Evolutionary conservation across 495 filamentous ascomycete species (phyloP).

Genomic region (Trichoderma gamsii): DNA sequence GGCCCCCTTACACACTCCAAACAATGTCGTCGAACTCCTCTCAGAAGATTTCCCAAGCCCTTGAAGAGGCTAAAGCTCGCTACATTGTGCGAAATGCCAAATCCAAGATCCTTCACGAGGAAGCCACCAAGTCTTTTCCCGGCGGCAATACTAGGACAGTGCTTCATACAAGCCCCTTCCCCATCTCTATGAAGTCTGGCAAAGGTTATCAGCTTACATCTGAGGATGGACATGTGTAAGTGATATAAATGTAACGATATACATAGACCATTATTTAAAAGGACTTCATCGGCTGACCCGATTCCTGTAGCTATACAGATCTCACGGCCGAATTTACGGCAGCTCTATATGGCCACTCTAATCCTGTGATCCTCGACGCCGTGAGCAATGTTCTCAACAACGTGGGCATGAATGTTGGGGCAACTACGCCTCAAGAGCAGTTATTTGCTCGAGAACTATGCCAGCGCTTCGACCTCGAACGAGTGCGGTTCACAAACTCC

Average conservation of each 20-base stretch:
- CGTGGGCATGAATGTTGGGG: constrained; percentile 38
- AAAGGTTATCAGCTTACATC: constrained; percentile 34
- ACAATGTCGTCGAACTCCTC: neutral
- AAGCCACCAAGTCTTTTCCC: constrained; percentile 40
- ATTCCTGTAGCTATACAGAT: constrained; percentile 35
- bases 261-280: neutral
- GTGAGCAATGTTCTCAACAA: constrained; percentile 32
- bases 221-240: constrained; percentile 39
- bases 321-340: constrained; percentile 49
- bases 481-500: constrained; percentile 46
- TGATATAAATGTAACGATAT: neutral
- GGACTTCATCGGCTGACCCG: neutral
- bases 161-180: constrained; percentile 52
- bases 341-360: constrained; percentile 49
- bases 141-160: constrained; percentile 58
- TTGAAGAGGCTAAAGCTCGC: constrained; percentile 27
- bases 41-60: constrained; percentile 19
- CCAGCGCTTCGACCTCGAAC: constrained; percentile 38
- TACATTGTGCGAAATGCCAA: constrained; percentile 30
- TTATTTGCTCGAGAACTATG: constrained; percentile 35
- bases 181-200: constrained; percentile 41
- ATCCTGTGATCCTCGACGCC: constrained; percentile 35
- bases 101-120: constrained; percentile 33
- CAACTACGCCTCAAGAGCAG: constrained; percentile 35
- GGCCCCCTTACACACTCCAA: neutral